Percentiles rank a stretch among this genome's conserved stretches.
These are phyloP conservation scores for Camelina hispida DNA, from an alignment of 345 rosid genomes.

Conservation along the genomic window DNA sequence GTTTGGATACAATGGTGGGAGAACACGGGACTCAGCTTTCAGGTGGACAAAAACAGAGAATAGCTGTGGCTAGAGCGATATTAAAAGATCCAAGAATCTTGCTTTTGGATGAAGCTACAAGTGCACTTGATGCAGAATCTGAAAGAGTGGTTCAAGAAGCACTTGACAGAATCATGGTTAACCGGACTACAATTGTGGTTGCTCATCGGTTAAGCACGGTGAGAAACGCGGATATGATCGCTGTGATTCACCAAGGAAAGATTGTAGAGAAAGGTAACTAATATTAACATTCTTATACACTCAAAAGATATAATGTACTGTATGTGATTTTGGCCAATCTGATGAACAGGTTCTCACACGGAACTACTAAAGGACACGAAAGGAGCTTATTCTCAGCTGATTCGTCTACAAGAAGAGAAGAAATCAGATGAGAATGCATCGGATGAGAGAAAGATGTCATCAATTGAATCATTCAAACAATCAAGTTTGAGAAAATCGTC, in stretches of 20 bases:
- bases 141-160: conserved; percentile 71
- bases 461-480: conserved; percentile 47
- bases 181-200: conserved; percentile 62
- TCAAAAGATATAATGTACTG: neutral
- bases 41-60: conserved; percentile 84
- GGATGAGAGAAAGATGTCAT: conserved; percentile 48
- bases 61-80: conserved; percentile 76
- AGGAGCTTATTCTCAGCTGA: conserved; percentile 86
- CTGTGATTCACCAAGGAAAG: conserved; percentile 55
- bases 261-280: conserved; percentile 55
- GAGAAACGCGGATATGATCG: conserved; percentile 58
- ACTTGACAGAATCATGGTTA: conserved; percentile 60
- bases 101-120: conserved; percentile 78
- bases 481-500: conserved; percentile 54
- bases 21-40: conserved; percentile 85
- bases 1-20: conserved; percentile 76
- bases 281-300: conserved; percentile 9
- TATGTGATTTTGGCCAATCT: neutral
- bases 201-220: conserved; percentile 72
- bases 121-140: conserved; percentile 78
- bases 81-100: conserved; percentile 68
- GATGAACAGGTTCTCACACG: conserved; percentile 62
- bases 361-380: conserved; percentile 71
- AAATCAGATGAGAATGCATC: conserved; percentile 38
- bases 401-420: conserved; percentile 75